phyloP scores from a whole-genome alignment of 164 flowering plant species.

The Litsea cubeba region DNA sequence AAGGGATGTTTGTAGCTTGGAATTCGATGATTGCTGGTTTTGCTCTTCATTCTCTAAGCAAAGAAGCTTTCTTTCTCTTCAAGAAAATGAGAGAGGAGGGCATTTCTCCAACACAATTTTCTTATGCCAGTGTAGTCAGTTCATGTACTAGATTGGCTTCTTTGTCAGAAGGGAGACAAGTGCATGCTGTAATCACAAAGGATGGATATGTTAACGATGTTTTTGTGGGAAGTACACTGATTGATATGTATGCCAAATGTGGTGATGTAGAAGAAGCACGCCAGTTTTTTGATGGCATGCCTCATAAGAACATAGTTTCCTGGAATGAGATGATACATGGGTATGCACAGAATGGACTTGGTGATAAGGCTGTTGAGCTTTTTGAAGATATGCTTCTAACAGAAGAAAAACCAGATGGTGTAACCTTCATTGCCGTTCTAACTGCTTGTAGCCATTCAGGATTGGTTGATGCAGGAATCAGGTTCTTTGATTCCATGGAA shows the following conservation, averaged over 20 bases:
- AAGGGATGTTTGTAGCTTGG: conserved; percentile 67
- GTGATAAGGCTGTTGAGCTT: conserved; percentile 51
- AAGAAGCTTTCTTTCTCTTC: conserved; percentile 56
- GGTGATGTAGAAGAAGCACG: conserved; percentile 57
- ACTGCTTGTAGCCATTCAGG: conserved; percentile 90
- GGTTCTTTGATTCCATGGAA: conserved; percentile 60
- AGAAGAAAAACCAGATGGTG: conserved; percentile 51
- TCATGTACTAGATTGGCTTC: conserved; percentile 56
- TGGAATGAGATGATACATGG: conserved; percentile 96
- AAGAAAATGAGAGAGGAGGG: conserved; percentile 48
- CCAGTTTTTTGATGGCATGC: conserved; percentile 50
- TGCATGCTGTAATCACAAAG: conserved; percentile 55
- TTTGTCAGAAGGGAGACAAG: conserved; percentile 62
- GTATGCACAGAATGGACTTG: conserved; percentile 78
- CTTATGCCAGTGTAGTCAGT: conserved; percentile 54
- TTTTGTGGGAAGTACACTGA: conserved; percentile 71
- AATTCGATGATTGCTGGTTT: conserved; percentile 73
- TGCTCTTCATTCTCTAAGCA: conserved; percentile 44
- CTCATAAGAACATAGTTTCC: conserved; percentile 44
- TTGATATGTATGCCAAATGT: conserved; percentile 74
- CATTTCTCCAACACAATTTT: conserved; percentile 51
- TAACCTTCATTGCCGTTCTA: conserved; percentile 67
- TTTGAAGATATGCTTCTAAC: conserved; percentile 51
- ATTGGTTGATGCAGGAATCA: conserved; percentile 55
- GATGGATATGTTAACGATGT: conserved; percentile 41